Percentiles rank a stretch among this genome's conserved stretches.
phyloP scores from a whole-genome alignment of 768 basidiomycete species.

The Naganishia vishniacii region DNA sequence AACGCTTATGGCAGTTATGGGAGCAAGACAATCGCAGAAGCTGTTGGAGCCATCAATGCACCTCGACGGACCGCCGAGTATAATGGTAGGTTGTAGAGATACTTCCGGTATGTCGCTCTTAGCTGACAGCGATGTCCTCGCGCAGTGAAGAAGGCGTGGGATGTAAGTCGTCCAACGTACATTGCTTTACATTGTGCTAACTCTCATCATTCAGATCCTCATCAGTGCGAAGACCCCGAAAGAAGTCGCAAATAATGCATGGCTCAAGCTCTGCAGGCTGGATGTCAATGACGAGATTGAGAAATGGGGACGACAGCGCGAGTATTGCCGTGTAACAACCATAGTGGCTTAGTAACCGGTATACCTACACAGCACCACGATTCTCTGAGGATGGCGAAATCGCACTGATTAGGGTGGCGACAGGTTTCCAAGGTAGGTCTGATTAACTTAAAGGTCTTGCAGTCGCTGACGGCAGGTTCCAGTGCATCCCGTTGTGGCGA shows the following conservation, averaged over 20 bases:
- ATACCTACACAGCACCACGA: constrained; percentile 48
- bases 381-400: constrained; percentile 54
- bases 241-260: constrained; percentile 44
- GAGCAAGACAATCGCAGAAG: constrained; percentile 51
- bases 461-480: neutral
- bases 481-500: constrained; percentile 54
- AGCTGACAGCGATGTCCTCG: neutral
- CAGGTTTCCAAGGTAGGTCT: constrained; percentile 50
- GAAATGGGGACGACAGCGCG: constrained; percentile 42
- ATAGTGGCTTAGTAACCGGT: neutral
- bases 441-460: neutral
- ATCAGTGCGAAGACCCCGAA: constrained; percentile 41
- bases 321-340: neutral
- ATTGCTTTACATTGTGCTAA: neutral
- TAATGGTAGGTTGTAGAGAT: constrained; percentile 39
- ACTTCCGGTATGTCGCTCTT: constrained; percentile 1
- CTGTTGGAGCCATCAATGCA: constrained; percentile 53
- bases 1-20: constrained; percentile 42
- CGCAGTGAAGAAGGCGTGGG: constrained; percentile 48
- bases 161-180: constrained; percentile 34
- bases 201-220: constrained; percentile 39
- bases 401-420: constrained; percentile 51
- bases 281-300: constrained; percentile 51
- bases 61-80: constrained; percentile 50
- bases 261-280: constrained; percentile 48